Base-by-base conservation (phyloP, 1,284 basidiomycete species). In the Wallemia mellicola region DNA sequence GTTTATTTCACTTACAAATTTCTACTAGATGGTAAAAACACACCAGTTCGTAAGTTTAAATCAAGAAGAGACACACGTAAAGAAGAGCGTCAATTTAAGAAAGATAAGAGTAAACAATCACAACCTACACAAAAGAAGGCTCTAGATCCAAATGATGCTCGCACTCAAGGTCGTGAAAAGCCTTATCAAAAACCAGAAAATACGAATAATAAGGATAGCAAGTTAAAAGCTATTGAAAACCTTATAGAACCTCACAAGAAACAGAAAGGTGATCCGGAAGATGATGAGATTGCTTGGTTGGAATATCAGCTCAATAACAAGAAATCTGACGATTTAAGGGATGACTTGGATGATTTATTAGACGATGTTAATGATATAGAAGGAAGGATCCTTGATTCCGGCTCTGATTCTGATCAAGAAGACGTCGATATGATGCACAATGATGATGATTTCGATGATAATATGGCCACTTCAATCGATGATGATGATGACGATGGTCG, bases 241-340 rank as follows among this genome's bases (percentile, higher is more conserved):
- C 59, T 56, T 5, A 38, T 58, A 14, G 62, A 58, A 22, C 19
- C 48, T 1, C 28, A 58, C n/a, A 32, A 54, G 3, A 15, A 64
- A 67, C 73, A 68, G 61, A 66, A 71, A 60, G 76, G 80, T 62
- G 72, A 76, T 54, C 73, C 79, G 27, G 86, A 87, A 64, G 83
- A 86, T 64, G 73, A 74, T 1, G 83, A 86, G 66, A 88, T 87
- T 58, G 74, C 77, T 0, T 79, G 82, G 72, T 72, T 88, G 14
- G 86, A 88, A 68, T 73, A 75, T 14, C 79, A 79, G 68, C 73
- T 88, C 19, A 77, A 79, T 1, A 32, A 67, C 24, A 63, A 65
- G 24, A 75, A 77, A 63, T 66, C 71, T 30, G 73, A 73, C 62
- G 68, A 64, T n/a, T 64, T 69, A 57, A 70, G 71, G 27, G 75